Conservation (phyloP, 176 grass and related monocot species). For the maize (Zea mays) region DNA sequence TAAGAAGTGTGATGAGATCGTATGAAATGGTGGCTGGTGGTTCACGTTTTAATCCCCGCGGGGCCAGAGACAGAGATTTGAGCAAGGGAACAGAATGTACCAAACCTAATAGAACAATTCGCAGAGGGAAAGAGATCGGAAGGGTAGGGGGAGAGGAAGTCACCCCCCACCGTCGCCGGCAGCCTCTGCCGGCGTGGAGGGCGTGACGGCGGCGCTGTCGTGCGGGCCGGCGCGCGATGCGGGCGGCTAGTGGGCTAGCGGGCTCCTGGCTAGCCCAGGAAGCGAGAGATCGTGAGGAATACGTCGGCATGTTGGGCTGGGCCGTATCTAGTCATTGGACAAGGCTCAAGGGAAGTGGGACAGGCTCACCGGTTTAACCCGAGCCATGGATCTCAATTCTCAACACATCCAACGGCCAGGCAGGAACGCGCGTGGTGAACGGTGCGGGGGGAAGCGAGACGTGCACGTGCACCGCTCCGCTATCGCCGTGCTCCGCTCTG, state of each 20-base stretch:
- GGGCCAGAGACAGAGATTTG: background rate
- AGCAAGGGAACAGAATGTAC: background rate
- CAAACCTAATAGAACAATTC: too few relatives aligned
- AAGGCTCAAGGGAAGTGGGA: too few relatives aligned
- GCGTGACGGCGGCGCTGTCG: background rate
- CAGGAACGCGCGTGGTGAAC: background rate
- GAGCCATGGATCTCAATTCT: background rate
- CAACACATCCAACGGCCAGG: background rate
- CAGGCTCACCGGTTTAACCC: background rate
- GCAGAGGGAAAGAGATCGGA: too few relatives aligned
- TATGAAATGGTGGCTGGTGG: background rate
- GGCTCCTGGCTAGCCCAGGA: too few relatives aligned
- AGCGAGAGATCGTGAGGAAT: too few relatives aligned
- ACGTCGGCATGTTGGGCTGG: too few relatives aligned
- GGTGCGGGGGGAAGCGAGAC: slow-evolving; percentile 13
- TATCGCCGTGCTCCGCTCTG: background rate
- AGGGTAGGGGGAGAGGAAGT: too few relatives aligned
- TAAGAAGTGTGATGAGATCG: too few relatives aligned
- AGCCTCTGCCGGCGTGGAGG: background rate
- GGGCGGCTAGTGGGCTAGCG: too few relatives aligned
- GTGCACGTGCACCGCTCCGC: background rate
- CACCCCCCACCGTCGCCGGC: background rate
- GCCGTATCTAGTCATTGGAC: too few relatives aligned
- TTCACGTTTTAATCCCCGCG: background rate
- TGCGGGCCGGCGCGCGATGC: too few relatives aligned